Conservation (phyloP, 345 rosid genomes). For the Firmiana major region DNA sequence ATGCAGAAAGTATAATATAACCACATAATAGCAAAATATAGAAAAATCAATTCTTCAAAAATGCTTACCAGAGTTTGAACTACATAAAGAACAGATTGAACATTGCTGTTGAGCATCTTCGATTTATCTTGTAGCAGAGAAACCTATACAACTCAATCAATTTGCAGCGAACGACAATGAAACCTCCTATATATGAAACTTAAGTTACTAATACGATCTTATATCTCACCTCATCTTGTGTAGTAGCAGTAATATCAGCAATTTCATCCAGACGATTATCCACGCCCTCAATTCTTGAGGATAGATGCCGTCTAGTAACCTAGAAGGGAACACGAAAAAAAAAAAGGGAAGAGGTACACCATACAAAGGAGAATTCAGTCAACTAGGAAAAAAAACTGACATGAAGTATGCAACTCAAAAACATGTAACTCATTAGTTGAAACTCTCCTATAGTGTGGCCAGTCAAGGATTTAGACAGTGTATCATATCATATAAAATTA, state of each 20-base stretch:
- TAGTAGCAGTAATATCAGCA: constrained; percentile 45
- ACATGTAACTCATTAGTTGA: not conserved
- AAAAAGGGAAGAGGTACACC: not conserved
- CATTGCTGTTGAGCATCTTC: constrained; percentile 28
- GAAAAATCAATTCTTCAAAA: constrained; percentile 17
- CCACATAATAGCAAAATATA: constrained; percentile 12
- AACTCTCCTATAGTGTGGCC: not conserved
- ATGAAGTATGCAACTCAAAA: not conserved
- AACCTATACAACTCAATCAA: constrained; percentile 36
- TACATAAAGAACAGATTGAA: constrained; percentile 52
- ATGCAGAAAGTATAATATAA: constrained; percentile 10
- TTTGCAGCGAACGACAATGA: constrained; percentile 12
- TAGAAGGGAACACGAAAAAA: constrained; percentile 16
- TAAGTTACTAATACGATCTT: constrained; percentile 1
- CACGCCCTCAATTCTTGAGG: constrained; percentile 51
- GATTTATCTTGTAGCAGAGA: constrained; percentile 46
- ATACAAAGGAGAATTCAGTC: not conserved
- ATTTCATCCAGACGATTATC: constrained; percentile 52
- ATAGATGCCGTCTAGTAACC: constrained; percentile 62
- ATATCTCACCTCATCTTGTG: constrained; percentile 58
- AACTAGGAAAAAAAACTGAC: constrained; percentile 1
- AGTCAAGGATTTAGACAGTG: not conserved
- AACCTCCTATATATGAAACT: constrained; percentile 9
- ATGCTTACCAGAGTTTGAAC: constrained; percentile 71
- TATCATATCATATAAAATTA: not conserved